phyloP scores from a whole-genome alignment of 164 flowering plant genomes.

The Dillenia suffruticosa region DNA sequence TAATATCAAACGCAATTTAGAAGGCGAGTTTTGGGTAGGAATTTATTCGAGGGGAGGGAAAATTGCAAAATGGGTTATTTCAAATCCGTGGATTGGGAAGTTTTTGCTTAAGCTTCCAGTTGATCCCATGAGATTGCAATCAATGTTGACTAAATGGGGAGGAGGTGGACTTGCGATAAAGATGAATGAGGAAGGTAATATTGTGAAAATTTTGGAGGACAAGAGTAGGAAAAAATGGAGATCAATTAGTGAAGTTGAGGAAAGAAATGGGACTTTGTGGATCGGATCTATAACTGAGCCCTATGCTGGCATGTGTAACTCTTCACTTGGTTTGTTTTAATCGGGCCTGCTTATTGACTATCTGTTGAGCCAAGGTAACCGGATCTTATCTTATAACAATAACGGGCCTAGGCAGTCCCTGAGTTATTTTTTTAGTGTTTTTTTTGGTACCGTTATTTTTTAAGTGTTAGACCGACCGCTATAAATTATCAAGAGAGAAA shows the following conservation, averaged over 20 bases:
- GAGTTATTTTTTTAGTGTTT: no score
- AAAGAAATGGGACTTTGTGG: conserved; percentile 39
- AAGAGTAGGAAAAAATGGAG: conserved; percentile 7
- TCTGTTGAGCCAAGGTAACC: no score
- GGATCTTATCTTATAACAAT: no score
- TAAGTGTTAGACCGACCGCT: no score
- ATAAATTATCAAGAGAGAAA: no score
- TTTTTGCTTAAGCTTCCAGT: conserved; percentile 15
- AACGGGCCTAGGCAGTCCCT: no score
- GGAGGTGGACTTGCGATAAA: conserved; percentile 27
- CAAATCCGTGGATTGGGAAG: not conserved
- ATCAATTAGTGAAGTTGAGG: conserved; percentile 38
- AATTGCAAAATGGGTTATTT: not conserved
- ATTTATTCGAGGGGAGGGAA: conserved; percentile 2
- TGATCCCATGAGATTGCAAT: conserved; percentile 5
- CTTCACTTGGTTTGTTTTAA: no score
- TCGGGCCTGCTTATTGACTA: no score
- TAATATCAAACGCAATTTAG: conserved; percentile 10
- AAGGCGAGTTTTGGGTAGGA: conserved; percentile 18
- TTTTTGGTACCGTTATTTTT: no score
- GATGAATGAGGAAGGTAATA: conserved; percentile 31
- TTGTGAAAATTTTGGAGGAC: conserved; percentile 25
- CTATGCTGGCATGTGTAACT: conserved; percentile 24
- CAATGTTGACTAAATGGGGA: conserved; percentile 7
- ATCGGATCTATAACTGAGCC: conserved; percentile 43